Base-by-base conservation (phyloP, 1,139 yeast species). In the Magnusiomyces sp. region DNA sequence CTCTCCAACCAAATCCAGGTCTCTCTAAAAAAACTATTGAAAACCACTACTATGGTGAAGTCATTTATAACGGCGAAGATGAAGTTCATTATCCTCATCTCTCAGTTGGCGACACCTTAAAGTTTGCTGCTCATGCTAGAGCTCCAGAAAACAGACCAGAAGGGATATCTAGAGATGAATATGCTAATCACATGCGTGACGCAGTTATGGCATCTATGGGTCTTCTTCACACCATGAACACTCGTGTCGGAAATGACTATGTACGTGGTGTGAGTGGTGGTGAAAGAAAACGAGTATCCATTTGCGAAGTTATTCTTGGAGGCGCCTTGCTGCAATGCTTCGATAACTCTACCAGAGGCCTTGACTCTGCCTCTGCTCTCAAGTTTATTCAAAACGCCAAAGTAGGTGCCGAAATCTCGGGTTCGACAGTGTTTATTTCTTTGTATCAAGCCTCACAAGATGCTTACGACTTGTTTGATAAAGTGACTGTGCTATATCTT, bases 231-330 rank as follows among this genome's bases (percentile, higher is more conserved):
- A 81, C 86, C 14, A 72, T 75, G 54, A 73, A 81, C 62, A 81
- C 89, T 31, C 75, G 76, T 57, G 89, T 83, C 36, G 90, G 90
- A 51, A 76, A 79, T 61, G 87, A 83, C 59, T 77, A 74, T 51
- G 76, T 83, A 43, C 75, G 90, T 60, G 94, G 94, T 66, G 86
- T 84, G 36, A 82, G 90, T 43, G 94, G 94, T 59, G 94, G 94
- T 69, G 92, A 84, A 68, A 74, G 92, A 59, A 83, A 84, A 67
- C 80, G 94, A 67, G 92, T 84, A 20, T 82, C 90, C 5, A 81
- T 84, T 59, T 86, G 86, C 27, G 88, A 82, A 62, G 81, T 77
- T 2, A 69, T 80, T 40, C 70, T 80, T n/a, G 71, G 80, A 47
- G 79, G 81, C 32, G 79, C 84, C 9, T 73, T 79, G 45, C 66